Evolutionary conservation across 805 yeast species (phyloP).

Genomic region (Danielozyma ontarioensis): DNA sequence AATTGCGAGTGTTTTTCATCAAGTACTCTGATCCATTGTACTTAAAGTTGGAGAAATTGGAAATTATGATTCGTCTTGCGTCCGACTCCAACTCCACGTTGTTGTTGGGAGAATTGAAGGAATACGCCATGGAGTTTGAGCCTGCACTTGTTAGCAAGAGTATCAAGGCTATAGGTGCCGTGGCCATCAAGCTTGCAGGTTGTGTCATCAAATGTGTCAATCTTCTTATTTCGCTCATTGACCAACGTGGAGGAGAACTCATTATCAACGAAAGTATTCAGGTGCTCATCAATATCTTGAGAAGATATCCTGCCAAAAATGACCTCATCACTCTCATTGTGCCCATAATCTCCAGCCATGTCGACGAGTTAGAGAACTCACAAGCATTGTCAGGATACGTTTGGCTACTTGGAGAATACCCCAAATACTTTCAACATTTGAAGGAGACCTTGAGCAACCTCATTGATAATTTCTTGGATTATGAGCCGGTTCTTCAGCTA

Average conservation of each 20-base stretch:
- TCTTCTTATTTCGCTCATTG: conserved; percentile 51
- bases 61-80: conserved; percentile 66
- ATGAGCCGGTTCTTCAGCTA: conserved; percentile 58
- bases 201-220: conserved; percentile 56
- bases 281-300: conserved; percentile 58
- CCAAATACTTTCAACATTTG: conserved; percentile 52
- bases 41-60: conserved; percentile 71
- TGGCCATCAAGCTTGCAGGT: conserved; percentile 58
- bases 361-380: conserved; percentile 42
- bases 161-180: conserved; percentile 62
- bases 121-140: conserved; percentile 83
- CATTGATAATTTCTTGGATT: conserved; percentile 50
- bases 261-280: conserved; percentile 55
- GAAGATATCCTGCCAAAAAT: conserved; percentile 56
- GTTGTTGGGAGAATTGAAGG: conserved; percentile 65
- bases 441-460: conserved; percentile 41
- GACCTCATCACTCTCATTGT: conserved; percentile 47
- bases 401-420: conserved; percentile 71
- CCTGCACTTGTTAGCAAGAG: conserved; percentile 67
- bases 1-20: conserved; percentile 83
- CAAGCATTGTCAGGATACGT: conserved; percentile 57
- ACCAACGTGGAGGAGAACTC: conserved; percentile 58
- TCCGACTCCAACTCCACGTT: conserved; percentile 54
- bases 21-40: conserved; percentile 82
- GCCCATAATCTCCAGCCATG: conserved; percentile 48